Base-by-base conservation (phyloP, 495 filamentous ascomycete genomes). In the Xylaria longipes region DNA sequence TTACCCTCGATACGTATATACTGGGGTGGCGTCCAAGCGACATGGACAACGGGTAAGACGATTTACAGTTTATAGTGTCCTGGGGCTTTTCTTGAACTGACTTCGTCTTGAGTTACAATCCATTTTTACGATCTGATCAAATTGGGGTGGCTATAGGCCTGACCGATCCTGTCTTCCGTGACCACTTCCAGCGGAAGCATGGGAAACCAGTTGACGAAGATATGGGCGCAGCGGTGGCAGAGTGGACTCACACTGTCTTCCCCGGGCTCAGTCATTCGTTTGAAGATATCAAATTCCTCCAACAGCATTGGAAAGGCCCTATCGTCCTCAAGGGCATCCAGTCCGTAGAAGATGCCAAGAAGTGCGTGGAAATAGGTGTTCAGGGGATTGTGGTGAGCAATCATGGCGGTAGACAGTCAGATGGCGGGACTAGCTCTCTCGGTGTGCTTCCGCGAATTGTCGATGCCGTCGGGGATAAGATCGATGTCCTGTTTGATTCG, bases 301-400 rank as follows among this genome's bases (percentile, higher is more conserved):
- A 81, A 27, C 75, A 75, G 27, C 72, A 76, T 7, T 83, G 82
- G 7, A 79, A 75, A 1, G 71, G 87, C 3, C 88, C 88, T 2
- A 84, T 91, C 65, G 77, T 90, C 14, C 73, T 91, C 20, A 92
- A 91, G 73, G 89, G 89, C 9, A 82, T 91, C 11, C 87, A 90
- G 71, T 82, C 81, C 1, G 82, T 82, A 3, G 86, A 83, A 56
- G 89, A 91, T 80, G 88, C 87, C 14, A 74, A 77, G 27, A 70
- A 81, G 33, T 88, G 88, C 0, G 76, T 84, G 69, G 79, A 86
- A 50, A 72, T 80, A 63, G 85, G 85, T 43, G 81, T 86, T 9
- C 81, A 89, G 29, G 89, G 84, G 2, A 87, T 91, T 27, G 78
- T 84, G 54, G 77, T 85, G 20, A 87, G 84, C 71, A 92, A 91